Evolutionary conservation across 495 filamentous ascomycete genomes (phyloP).

Genomic region (Penicillium daleae): DNA sequence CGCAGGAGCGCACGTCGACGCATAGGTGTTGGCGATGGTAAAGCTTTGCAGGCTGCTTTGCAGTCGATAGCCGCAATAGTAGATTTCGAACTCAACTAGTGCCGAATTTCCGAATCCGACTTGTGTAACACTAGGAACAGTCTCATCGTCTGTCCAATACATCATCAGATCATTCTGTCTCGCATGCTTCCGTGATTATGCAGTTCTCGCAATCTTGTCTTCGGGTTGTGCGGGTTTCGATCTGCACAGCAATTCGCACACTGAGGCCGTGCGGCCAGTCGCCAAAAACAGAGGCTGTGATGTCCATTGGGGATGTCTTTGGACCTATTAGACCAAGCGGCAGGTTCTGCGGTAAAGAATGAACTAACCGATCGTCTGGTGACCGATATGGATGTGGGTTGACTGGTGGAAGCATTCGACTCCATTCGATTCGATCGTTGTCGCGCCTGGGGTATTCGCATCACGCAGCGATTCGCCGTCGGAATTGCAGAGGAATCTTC

Average conservation of each 20-base stretch:
- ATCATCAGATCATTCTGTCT: not conserved
- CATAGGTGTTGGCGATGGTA: no score
- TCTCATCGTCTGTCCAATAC: not conserved
- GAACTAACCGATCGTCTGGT: not conserved
- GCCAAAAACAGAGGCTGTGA: not conserved
- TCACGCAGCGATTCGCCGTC: not conserved
- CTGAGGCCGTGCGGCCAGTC: not conserved
- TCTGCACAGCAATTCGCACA: not conserved
- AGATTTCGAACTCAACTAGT: no score
- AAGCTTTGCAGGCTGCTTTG: no score
- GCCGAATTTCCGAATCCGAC: no score
- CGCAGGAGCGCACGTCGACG: no score
- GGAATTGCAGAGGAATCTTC: not conserved
- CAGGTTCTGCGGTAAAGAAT: no score
- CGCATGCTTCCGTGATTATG: not conserved
- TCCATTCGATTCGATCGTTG: not conserved
- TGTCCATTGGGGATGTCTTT: not conserved
- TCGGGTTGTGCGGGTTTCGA: not conserved
- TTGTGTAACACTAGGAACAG: no score
- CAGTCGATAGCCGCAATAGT: no score
- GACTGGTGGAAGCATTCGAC: not conserved
- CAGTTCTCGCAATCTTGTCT: not conserved
- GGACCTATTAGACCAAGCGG: no score
- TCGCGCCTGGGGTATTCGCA: not conserved
- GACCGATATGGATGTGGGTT: not conserved